phyloP scores from a whole-genome alignment of 2,329 filamentous ascomycete genomes.

The Beauveria sp. region DNA sequence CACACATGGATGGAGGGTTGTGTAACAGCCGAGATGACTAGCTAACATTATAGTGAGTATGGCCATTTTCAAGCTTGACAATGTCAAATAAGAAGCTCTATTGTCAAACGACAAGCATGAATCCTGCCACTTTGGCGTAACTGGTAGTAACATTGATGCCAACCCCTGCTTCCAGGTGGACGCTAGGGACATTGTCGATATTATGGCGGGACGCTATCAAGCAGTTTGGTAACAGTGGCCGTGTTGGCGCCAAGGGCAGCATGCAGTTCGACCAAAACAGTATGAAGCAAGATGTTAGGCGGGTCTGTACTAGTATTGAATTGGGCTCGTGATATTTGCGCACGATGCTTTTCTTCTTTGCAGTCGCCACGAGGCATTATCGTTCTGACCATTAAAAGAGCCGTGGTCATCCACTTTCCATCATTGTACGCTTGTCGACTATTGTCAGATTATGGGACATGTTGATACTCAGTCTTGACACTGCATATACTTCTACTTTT shows the following conservation, averaged over 20 bases:
- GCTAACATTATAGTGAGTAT: too few relatives aligned
- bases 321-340: too few relatives aligned
- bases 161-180: conserved; percentile 24
- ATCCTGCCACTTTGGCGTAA: conserved; percentile 26
- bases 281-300: conserved; percentile 14
- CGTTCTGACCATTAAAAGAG: background rate
- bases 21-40: too few relatives aligned
- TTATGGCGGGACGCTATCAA: conserved; percentile 24
- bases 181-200: conserved; percentile 28
- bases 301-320: conserved; percentile 17
- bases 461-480: too few relatives aligned
- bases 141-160: conserved; percentile 15
- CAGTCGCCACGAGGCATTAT: background rate
- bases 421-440: too few relatives aligned
- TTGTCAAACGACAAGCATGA: background rate
- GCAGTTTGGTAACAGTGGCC: conserved; percentile 21
- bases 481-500: too few relatives aligned
- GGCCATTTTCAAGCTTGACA: too few relatives aligned
- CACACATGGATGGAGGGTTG: too few relatives aligned
- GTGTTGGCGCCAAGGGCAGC: conserved; percentile 26
- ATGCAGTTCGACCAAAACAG: conserved; percentile 22
- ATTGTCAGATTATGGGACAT: too few relatives aligned
- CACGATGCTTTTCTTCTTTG: too few relatives aligned
- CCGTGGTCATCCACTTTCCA: too few relatives aligned
- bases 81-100: too few relatives aligned